Base-by-base conservation (phyloP, 257 asterid genomes). In the Nicotiana benthamiana region DNA sequence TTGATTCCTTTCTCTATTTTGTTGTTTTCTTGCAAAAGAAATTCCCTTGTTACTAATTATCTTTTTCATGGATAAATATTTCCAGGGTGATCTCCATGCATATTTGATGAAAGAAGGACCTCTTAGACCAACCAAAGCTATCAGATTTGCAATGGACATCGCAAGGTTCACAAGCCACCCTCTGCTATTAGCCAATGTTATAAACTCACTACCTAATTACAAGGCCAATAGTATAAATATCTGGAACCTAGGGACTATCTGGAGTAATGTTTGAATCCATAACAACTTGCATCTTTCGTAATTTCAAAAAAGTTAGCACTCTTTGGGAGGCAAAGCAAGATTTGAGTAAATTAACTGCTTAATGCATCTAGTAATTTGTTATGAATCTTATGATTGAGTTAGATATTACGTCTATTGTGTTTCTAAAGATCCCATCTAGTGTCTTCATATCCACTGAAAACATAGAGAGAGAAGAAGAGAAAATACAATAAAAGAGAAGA, bases 141-240 rank as follows among this genome's bases (percentile, higher is more conserved):
- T 95, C 88, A 90, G 93, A 90, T 89, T 90, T 83, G 99, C 99
- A 9, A 85, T 95, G 92, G 99, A 95, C 83, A 92, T 95, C 86
- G 98, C 98, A 80, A 95, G 99, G 99, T 95, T 68, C 75, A 22
- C 46, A 4, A 72, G 67, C 8, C 78, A 67, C 66, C 70, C 82
- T 75, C 9, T 40, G 16, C 63, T 74, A n/a, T 40, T 1, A 20
- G 34, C 80, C 53, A 64, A 61, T 72, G 80, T 26, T 16, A 72
- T 72, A 22, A 74, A 16, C 79, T 48, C 61, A 26, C 17, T 74
- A 26, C 5, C 16, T 24, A 74, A 70, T 26, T 22, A 26, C 61
- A 26, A 24, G 17, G 9, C 24, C 60, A 11, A 46, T 20, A 2
- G 9, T 74, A 24, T 24, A 48, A 48, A 74, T 26, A 24, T 48